phyloP scores from a whole-genome alignment of 306 rosid genomes.

The Neltuma alba region DNA sequence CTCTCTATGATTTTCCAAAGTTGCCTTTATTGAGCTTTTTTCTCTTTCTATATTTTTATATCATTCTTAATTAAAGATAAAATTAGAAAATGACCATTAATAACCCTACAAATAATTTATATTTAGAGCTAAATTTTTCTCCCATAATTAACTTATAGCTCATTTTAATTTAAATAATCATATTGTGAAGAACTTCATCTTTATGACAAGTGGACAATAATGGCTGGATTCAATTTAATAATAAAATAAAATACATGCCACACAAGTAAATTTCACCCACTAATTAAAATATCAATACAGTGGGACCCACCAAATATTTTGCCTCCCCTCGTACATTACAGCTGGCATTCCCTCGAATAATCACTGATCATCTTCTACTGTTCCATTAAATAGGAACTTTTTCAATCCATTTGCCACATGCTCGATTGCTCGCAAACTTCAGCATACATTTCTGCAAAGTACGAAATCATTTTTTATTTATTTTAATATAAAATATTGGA shows the following conservation, averaged over 20 bases:
- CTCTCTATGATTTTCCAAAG: too few species aligned
- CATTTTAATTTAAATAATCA: neutral
- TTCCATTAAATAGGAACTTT: conserved; percentile 23
- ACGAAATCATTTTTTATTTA: neutral
- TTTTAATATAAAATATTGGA: neutral
- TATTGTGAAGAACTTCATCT: conserved; percentile 13
- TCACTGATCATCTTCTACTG: conserved; percentile 1
- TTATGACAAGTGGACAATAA: conserved; percentile 45
- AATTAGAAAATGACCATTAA: too few species aligned
- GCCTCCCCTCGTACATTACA: conserved; percentile 24
- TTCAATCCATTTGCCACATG: neutral
- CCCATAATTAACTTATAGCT: too few species aligned
- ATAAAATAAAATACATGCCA: conserved; percentile 37
- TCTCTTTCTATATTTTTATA: too few species aligned
- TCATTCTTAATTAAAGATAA: too few species aligned
- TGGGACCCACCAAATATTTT: conserved; percentile 35
- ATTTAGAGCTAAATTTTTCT: too few species aligned
- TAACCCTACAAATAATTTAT: too few species aligned
- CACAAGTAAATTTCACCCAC: conserved; percentile 35
- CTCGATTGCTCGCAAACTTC: neutral
- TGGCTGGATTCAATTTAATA: conserved; percentile 14
- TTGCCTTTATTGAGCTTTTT: too few species aligned
- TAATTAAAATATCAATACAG: conserved; percentile 13
- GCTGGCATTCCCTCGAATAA: conserved; percentile 20
- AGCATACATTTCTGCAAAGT: neutral